A percentile compares a stretch with the other conserved stretches of the same genome.
phyloP scores from a whole-genome alignment of 495 filamentous ascomycete species.

The Symbiotaphrina buchneri region DNA sequence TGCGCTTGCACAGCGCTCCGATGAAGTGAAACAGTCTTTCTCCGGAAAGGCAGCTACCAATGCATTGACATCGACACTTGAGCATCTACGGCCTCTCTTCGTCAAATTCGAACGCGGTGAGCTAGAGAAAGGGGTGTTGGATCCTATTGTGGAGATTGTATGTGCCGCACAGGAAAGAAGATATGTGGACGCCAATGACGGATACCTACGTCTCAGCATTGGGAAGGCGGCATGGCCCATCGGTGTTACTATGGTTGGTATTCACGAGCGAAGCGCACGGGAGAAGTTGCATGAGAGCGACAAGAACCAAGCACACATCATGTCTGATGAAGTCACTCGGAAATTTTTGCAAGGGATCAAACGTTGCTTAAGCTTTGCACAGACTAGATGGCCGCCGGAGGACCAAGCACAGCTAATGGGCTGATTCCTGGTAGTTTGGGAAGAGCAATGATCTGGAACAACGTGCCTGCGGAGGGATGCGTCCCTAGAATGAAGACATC shows the following conservation, averaged over 20 bases:
- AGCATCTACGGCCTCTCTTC: conserved; percentile 82
- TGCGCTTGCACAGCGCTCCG: conserved; percentile 44
- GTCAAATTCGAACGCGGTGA: conserved; percentile 64
- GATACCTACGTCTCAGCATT: conserved; percentile 79
- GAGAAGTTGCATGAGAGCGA: conserved; percentile 85
- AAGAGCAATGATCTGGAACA: too few species aligned
- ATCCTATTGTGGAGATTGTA: conserved; percentile 84
- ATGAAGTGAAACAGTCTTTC: conserved; percentile 42
- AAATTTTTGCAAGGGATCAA: conserved; percentile 98
- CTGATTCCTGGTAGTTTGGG: too few species aligned
- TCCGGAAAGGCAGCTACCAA: conserved; percentile 54
- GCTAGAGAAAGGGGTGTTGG: conserved; percentile 54
- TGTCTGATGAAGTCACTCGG: conserved; percentile 84
- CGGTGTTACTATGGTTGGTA: conserved; percentile 98
- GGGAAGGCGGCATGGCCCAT: conserved; percentile 99
- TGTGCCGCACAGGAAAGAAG: conserved; percentile 66
- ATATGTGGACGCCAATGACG: conserved; percentile 94
- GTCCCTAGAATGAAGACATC: too few species aligned
- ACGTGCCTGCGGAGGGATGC: too few species aligned
- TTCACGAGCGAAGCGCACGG: conserved; percentile 84
- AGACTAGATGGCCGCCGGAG: conserved; percentile 87
- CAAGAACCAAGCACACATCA: conserved; percentile 70
- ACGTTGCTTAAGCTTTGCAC: conserved; percentile 86
- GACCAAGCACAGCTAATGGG: conserved; percentile 92
- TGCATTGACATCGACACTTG: conserved; percentile 58